Conservation (phyloP, 371 early-diverging fungal genomes). For the Zancudomyces culisetae region DNA sequence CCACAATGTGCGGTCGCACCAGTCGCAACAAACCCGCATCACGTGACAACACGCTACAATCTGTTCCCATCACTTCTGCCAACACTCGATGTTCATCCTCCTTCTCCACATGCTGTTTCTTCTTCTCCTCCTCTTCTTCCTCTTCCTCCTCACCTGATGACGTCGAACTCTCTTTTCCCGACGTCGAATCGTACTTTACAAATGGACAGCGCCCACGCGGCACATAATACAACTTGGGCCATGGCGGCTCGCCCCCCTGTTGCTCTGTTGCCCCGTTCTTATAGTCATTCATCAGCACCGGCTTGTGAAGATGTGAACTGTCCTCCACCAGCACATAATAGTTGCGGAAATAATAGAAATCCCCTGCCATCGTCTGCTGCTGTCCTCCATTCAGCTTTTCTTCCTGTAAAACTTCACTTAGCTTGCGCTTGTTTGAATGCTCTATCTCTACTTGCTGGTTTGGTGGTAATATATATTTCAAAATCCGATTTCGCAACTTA, state of each 20-base stretch:
- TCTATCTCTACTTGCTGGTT: constrained; percentile 8
- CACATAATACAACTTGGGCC: constrained; percentile 27
- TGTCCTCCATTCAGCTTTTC: constrained; percentile 11
- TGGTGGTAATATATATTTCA: constrained; percentile 13
- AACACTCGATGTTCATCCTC: constrained; percentile 2
- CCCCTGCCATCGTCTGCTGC: background rate
- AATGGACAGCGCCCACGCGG: constrained; percentile 23
- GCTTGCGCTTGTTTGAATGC: constrained; percentile 18
- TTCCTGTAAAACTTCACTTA: constrained; percentile 19
- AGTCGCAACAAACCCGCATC: background rate
- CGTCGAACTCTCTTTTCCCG: constrained; percentile 22
- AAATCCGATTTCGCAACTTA: constrained; percentile 21
- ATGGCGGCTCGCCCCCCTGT: constrained; percentile 19
- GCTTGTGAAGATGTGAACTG: constrained; percentile 14
- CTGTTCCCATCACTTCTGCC: background rate
- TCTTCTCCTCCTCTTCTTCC: constrained; percentile 7
- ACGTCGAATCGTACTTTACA: constrained; percentile 25
- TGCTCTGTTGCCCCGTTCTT: constrained; percentile 20
- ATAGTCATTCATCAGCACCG: constrained; percentile 20
- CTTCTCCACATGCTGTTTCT: constrained; percentile 16
- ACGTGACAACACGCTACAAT: background rate
- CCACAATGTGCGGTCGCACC: background rate
- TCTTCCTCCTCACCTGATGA: constrained; percentile 5
- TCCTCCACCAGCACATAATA: constrained; percentile 22
- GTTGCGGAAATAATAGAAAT: constrained; percentile 23